These are phyloP conservation scores for Arthroderma sp. DNA, from an alignment of 2,329 filamentous ascomycete species.

Conservation along the genomic window DNA sequence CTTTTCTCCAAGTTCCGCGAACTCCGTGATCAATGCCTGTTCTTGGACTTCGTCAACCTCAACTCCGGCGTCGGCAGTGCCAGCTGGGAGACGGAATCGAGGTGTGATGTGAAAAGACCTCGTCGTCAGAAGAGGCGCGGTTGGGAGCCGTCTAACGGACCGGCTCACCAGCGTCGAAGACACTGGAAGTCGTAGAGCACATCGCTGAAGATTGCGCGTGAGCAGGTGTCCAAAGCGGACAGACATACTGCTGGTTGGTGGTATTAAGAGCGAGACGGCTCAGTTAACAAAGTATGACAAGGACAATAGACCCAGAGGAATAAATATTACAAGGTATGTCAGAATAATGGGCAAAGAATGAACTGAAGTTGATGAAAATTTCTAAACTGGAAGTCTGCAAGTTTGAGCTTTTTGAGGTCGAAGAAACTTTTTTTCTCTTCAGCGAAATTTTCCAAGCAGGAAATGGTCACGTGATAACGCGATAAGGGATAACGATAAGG, in stretches of 20 bases:
- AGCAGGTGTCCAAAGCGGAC: conserved; percentile 29
- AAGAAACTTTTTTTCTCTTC: not conserved
- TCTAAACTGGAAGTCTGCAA: not conserved
- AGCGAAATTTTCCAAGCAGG: not conserved
- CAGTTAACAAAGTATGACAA: not conserved
- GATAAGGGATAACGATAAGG: not conserved
- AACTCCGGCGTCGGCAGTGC: conserved; percentile 16
- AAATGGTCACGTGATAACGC: not conserved
- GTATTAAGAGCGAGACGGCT: not conserved
- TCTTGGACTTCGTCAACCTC: conserved; percentile 10
- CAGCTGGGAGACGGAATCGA: conserved; percentile 19
- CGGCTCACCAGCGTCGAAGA: conserved; percentile 18
- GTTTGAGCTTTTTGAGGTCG: no score
- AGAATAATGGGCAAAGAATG: not conserved
- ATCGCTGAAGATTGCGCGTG: conserved; percentile 26
- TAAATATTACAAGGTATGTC: no score
- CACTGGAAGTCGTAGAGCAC: conserved; percentile 21
- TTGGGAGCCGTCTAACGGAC: conserved; percentile 19
- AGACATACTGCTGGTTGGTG: conserved; percentile 22
- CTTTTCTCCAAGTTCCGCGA: conserved; percentile 28
- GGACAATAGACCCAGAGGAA: not conserved
- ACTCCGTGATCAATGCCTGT: conserved; percentile 24
- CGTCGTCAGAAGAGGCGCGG: conserved; percentile 13
- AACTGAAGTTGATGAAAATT: not conserved
- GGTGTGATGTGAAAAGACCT: conserved; percentile 25